phyloP scores from a whole-genome alignment of 495 filamentous ascomycete species.

The Pseudomonodictys pantanalensis region DNA sequence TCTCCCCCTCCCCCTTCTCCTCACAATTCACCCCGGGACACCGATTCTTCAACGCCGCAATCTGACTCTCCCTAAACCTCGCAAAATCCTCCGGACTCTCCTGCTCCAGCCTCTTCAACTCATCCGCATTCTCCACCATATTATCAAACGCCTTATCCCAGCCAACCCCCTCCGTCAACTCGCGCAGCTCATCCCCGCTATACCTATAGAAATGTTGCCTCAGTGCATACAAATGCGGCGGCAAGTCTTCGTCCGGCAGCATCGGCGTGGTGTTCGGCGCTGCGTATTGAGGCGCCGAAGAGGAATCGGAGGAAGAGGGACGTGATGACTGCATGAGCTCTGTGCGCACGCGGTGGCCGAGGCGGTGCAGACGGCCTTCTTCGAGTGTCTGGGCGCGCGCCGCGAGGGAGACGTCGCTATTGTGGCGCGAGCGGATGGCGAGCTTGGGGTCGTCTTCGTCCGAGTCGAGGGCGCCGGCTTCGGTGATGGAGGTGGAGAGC shows the following conservation, averaged over 20 bases:
- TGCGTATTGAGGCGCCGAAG: too few species aligned
- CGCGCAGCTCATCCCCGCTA: conserved; percentile 37
- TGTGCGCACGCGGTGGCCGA: conserved; percentile 75
- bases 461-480: conserved; percentile 15
- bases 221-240: conserved; percentile 26
- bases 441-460: conserved; percentile 36
- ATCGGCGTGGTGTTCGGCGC: conserved; percentile 6
- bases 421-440: conserved; percentile 59
- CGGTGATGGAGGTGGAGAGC: conserved; percentile 16
- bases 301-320: conserved; percentile 42
- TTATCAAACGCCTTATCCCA: conserved; percentile 28
- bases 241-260: conserved; percentile 15
- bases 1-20: not conserved
- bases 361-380: conserved; percentile 83
- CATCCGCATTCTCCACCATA: conserved; percentile 39
- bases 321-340: conserved; percentile 56
- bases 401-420: conserved; percentile 75
- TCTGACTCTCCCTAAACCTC: conserved; percentile 29
- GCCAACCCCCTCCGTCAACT: conserved; percentile 27
- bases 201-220: conserved; percentile 29
- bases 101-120: conserved; percentile 36
- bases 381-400: conserved; percentile 78
- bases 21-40: conserved; percentile 1
- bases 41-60: conserved; percentile 28
- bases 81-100: conserved; percentile 33